Conservation (phyloP, 2,329 filamentous ascomycete species). For the Colletotrichum cordylinicola region DNA sequence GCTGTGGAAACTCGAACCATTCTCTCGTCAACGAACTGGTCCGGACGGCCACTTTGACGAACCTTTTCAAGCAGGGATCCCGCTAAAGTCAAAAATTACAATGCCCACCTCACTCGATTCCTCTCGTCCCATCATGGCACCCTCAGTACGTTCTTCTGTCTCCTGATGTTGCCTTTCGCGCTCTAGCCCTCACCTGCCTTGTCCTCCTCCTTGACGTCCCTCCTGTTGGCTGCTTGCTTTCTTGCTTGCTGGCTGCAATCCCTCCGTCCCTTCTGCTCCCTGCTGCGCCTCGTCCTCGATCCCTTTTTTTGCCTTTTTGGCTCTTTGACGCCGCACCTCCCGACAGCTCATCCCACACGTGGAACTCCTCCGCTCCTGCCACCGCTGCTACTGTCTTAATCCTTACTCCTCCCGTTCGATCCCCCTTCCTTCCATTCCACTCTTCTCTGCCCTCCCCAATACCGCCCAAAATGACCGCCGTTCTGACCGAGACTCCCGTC, state of each 20-base stretch:
- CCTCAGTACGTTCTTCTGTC: constrained; percentile 56
- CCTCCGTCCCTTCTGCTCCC: neutral
- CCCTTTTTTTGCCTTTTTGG: neutral
- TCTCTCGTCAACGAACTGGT: constrained; percentile 2
- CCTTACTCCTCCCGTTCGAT: neutral
- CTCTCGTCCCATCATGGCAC: constrained; percentile 66
- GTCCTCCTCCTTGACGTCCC: neutral
- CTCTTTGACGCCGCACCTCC: constrained; percentile 3
- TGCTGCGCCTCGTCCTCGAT: neutral
- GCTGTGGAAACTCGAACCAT: constrained; percentile 21
- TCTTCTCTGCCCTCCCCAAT: neutral
- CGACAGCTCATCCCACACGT: neutral
- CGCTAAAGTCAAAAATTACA: constrained; percentile 18
- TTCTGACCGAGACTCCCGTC: constrained; percentile 2
- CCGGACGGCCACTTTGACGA: constrained; percentile 5
- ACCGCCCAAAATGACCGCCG: constrained; percentile 4
- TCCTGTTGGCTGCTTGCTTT: neutral
- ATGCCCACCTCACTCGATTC: constrained; percentile 68
- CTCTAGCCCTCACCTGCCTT: neutral
- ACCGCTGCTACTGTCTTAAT: neutral
- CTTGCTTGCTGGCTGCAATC: neutral
- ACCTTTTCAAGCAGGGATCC: constrained; percentile 18
- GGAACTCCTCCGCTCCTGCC: constrained; percentile 5
- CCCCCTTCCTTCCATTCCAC: constrained; percentile 1
- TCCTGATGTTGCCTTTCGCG: constrained; percentile 2